Base-by-base conservation (phyloP, 108 stramenopile species). In the Nitzschia inconspicua region DNA sequence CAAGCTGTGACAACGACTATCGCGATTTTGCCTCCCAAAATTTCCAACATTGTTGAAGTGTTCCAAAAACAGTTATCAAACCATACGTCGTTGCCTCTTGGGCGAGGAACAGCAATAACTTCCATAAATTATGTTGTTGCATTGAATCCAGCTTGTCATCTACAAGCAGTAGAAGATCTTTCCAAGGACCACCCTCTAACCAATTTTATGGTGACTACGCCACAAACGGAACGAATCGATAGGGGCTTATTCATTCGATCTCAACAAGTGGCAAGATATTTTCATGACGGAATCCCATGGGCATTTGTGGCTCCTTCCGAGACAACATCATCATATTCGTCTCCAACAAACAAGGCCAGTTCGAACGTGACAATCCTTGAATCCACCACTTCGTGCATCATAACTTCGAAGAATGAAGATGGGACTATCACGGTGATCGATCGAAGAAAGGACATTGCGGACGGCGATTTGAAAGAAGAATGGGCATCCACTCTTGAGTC, bases 241-340 rank as follows among this genome's bases (percentile, higher is more conserved):
- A 19, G 41, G n/a, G 68, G 68, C 10, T 44, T 69, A 30, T 43
- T 69, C 32, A 61, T 69, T 19, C 39, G 32, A 2, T 60, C 68
- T 3, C 59, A 61, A 36, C 43, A 60, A 31, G 30, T 69, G 0
- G 16, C 26, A 28, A 14, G 37, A 14, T 27, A 31, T 25, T 54
- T 69, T 24, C 27, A 22, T 13, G 5, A 31, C 4, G 32, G 50
- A 20, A 29, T 60, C 18, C 60, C 59, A 8, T 35, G 32, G 0
- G 8, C 23, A 25, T 55, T 57, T 56, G 43, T 39, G 31, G 11
- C 41, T 18, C 42, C 57, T 29, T 11, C 25, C n/a, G 42, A 31
- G 25, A 23, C 52, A 36, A 40, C 24, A 6, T 6, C 14, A 24
- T 0, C 30, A 54, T 27, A 48, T 8, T 31, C 26, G 9, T 20